Percentiles rank a stretch among this genome's conserved stretches.
Evolutionary conservation across 2,329 filamentous ascomycete species (phyloP).

Genomic region (Fonsecaea monophora): DNA sequence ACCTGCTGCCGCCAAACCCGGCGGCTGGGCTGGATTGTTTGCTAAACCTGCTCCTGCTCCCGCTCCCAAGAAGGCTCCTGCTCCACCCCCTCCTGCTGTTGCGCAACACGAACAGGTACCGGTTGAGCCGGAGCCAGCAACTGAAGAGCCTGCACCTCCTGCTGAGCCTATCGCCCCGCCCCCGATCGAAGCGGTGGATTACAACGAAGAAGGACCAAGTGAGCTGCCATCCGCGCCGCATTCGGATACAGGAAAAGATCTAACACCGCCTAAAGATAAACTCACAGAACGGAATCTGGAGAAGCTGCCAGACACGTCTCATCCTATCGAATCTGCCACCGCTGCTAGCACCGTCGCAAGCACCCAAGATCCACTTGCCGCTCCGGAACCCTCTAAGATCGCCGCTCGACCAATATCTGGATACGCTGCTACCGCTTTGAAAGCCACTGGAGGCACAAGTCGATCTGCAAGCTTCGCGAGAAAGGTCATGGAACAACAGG

Average conservation of each 20-base stretch:
- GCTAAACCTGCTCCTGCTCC: conserved; percentile 69
- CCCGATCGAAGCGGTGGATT: conserved; percentile 47
- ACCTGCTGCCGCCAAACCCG: conserved; percentile 34
- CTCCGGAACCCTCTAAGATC: conserved; percentile 59
- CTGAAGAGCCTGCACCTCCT: conserved; percentile 47
- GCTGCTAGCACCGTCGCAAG: conserved; percentile 88
- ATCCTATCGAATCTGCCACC: conserved; percentile 78
- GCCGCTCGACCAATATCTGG: conserved; percentile 69
- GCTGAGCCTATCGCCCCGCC: conserved; percentile 51
- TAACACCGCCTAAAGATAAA: conserved; percentile 77
- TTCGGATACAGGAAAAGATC: conserved; percentile 38
- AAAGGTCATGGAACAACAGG: conserved; percentile 89
- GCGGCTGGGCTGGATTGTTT: conserved; percentile 75
- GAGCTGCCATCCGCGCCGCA: conserved; percentile 40
- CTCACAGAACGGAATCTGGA: conserved; percentile 93
- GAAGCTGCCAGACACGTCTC: conserved; percentile 81
- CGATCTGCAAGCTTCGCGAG: conserved; percentile 83
- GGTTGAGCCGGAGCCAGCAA: conserved; percentile 37
- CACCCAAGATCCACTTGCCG: conserved; percentile 74
- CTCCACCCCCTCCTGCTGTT: conserved; percentile 40
- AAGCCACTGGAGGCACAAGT: conserved; percentile 69
- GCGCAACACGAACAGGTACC: conserved; percentile 28
- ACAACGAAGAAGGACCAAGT: conserved; percentile 45
- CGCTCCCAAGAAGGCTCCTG: conserved; percentile 59
- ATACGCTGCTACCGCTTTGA: conserved; percentile 80